Evolutionary conservation across 164 flowering plant genomes (phyloP), one percentile per base, ranked within the genome.

Genomic region (Annona squamosa): DNA sequence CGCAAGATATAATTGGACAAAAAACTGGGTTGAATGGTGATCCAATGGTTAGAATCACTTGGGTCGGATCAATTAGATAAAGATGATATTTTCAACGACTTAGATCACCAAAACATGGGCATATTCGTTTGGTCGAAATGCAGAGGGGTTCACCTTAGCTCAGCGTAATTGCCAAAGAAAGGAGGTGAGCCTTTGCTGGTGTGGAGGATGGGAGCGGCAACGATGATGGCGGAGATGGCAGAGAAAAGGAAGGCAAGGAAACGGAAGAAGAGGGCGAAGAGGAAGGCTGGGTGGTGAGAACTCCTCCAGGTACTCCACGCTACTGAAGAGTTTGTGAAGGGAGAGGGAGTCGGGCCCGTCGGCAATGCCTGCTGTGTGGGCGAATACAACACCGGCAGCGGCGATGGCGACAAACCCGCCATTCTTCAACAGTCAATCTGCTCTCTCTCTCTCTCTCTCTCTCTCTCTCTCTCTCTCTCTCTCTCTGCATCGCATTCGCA

Each of bases 281-380:
- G 13, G 43, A 77, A 18, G 12, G 83, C 81, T 59, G 61, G 63
- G 18, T 63, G 67, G 46, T 74, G 67, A 4, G 83, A 72, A 74
- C 83, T 83, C 81, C 77, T 76, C 59, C 82, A 59, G 2, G 84
- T 69, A 2, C 46, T 44, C 46, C 45, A 43, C 4, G 87, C 75
- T 56, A 84, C 79, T 13, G 73, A 79, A 0, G 86, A 77, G 73
- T 77, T 77, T 1, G 84, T 73, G 72, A 78, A 84, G 0, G 88
- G 85, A 3, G 87, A 86, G 56, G 88, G 87, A 2, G 74, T 26
- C n/a, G 74, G 61, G 56, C 87, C 86, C 1, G 85, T 84, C 18
- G 83, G 84, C 4, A 72, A 59, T n/a, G 64, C 76, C 3, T 66
- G 84, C 16, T 75, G 87, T n/a, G 73, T 61, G 3, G 77, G 81